Conservation (phyloP, 192 early-diverging fungal species). For the Linnemannia schmuckeri region DNA sequence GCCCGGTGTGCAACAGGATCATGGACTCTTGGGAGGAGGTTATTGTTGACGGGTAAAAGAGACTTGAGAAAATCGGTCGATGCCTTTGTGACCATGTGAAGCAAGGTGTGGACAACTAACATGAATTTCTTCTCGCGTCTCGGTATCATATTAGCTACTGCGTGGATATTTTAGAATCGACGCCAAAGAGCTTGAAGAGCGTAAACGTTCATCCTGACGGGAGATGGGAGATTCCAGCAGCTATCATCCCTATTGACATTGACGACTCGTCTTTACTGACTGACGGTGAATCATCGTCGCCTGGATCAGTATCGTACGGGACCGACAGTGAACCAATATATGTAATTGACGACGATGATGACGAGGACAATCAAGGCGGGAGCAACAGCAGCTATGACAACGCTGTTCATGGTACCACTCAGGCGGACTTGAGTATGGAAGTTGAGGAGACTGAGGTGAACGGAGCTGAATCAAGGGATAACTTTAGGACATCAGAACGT, state of each 20-base stretch:
- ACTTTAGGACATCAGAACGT: neutral
- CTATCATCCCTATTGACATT: neutral
- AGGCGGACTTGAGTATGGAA: neutral
- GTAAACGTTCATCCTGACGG: constrained; percentile 61
- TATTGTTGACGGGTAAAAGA: constrained; percentile 75
- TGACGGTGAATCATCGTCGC: neutral
- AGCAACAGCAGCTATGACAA: neutral
- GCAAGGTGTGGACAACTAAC: neutral
- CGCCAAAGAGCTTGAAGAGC: constrained; percentile 52
- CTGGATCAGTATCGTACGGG: neutral
- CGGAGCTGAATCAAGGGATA: neutral
- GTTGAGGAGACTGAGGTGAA: neutral
- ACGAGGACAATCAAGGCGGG: neutral
- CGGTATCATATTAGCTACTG: constrained; percentile 45
- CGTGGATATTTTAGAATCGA: constrained; percentile 54
- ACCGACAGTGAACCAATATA: constrained; percentile 19
- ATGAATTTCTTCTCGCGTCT: neutral
- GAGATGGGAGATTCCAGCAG: constrained; percentile 41
- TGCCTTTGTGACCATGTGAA: neutral
- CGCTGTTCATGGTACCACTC: neutral
- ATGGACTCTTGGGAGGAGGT: constrained; percentile 71
- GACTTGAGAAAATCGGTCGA: constrained; percentile 2
- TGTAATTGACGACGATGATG: constrained; percentile 39
- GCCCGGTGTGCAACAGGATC: constrained; percentile 75
- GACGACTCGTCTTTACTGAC: neutral